Evolutionary conservation across 2,329 filamentous ascomycete species (phyloP), one percentile per base, ranked within the genome.

Genomic region (Lachnellula suecica): DNA sequence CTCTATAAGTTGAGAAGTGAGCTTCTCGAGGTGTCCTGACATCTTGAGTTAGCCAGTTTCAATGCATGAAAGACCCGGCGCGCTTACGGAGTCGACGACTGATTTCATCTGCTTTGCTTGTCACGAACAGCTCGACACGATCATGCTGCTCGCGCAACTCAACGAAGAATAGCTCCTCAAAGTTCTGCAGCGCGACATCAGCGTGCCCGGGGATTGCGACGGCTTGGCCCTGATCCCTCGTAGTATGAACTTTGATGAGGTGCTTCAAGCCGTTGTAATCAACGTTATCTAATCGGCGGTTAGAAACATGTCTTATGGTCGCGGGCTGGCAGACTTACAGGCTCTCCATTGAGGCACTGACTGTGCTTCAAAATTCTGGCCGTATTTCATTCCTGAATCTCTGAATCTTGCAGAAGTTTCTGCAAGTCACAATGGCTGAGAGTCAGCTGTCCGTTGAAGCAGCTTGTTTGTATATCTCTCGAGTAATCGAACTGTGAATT

Each of bases 231-330:
- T 88, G 83, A 69, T 86, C 83, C 41, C 79, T 81, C 11, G 85
- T 87, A 2, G 90, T 95, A 66, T 91, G 82, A 54, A 81, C 81
- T 70, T 93, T 94, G 75, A 95, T 93, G 64, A 89, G 79, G 68
- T 89, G 81, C 71, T 95, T 95, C 58, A 95, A 80, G 44, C 88
- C 88, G 69, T 93, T 90, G 76, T 95, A 95, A 70, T 94, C 90
- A 71, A 95, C 84, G 71, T 95, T 94, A 69, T 92, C 87, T 90
- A 68, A 58, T 53, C 23, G 52, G 27, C 35, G 31, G 52, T 54
- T 43, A 53, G 51, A 37, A 25, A 17, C 22, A 19, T 23, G 40
- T 56, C 11, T 24, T 11, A 11, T 58, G 20, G 29, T 4, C 37
- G n/a, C 4, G 34, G 44, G 31, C 24, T 31, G 23, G n/a, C n/a